Percentiles rank a stretch among this genome's conserved stretches.
These are phyloP conservation scores for Candida arabinofermentans DNA, from an alignment of 805 yeast genomes.

Conservation along the genomic window DNA sequence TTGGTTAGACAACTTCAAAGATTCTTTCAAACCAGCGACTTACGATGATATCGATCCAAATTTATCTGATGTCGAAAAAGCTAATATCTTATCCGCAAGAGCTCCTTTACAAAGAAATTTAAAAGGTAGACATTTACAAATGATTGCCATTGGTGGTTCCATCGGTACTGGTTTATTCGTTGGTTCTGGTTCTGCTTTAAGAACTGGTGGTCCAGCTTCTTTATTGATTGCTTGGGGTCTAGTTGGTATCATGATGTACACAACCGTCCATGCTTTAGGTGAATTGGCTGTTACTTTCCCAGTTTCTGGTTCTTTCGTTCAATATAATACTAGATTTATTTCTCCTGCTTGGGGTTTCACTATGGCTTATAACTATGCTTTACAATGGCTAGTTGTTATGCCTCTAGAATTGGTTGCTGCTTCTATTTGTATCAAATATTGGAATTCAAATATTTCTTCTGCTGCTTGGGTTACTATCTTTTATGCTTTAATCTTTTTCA, in stretches of 20 bases:
- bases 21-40: constrained; percentile 29
- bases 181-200: constrained; percentile 61
- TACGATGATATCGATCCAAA: constrained; percentile 40
- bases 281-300: constrained; percentile 62
- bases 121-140: constrained; percentile 64
- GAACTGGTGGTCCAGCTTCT: constrained; percentile 73
- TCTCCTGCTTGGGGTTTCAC: constrained; percentile 60
- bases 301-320: constrained; percentile 59
- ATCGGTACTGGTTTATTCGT: constrained; percentile 84
- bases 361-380: constrained; percentile 54
- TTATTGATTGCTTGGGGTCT: constrained; percentile 57
- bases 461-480: constrained; percentile 58
- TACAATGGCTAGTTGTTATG: constrained; percentile 51
- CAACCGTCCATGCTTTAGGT: constrained; percentile 62
- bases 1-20: constrained; percentile 23
- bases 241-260: constrained; percentile 56
- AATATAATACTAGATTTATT: constrained; percentile 55
- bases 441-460: constrained; percentile 42
- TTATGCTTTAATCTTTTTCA: constrained; percentile 43
- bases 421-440: constrained; percentile 45
- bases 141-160: constrained; percentile 82
- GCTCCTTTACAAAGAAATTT: constrained; percentile 49
- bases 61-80: constrained; percentile 41
- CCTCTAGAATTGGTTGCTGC: constrained; percentile 57
- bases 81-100: constrained; percentile 43